phyloP scores from a whole-genome alignment of 2,329 filamentous ascomycete species.

The Talaromyces sp. region DNA sequence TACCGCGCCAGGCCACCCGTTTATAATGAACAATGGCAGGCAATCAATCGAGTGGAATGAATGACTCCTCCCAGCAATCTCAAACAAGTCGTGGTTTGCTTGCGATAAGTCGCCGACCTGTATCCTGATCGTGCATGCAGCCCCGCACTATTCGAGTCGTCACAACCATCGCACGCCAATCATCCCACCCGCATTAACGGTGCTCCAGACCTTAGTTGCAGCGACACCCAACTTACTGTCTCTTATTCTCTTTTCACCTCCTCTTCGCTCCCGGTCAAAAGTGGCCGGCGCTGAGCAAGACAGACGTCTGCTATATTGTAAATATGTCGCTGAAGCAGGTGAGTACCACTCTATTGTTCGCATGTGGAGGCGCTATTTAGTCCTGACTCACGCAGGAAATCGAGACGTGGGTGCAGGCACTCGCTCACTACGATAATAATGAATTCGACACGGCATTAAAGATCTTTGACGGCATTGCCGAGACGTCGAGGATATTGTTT shows the following conservation, averaged over 20 bases:
- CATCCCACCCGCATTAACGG: not conserved
- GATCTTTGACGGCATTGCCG: constrained; percentile 79
- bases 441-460: constrained; percentile 86
- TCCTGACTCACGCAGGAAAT: constrained; percentile 66
- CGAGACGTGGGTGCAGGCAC: constrained; percentile 92
- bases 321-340: constrained; percentile 59
- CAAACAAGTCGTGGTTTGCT: not conserved
- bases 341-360: constrained; percentile 16
- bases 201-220: not conserved
- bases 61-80: not conserved
- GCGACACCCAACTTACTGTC: not conserved
- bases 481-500: constrained; percentile 97
- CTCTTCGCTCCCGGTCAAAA: not conserved
- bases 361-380: not conserved
- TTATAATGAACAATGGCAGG: not conserved
- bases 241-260: not conserved
- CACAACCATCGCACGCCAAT: constrained; percentile 3
- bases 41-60: not conserved
- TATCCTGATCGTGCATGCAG: constrained; percentile 3
- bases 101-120: not conserved
- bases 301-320: not conserved
- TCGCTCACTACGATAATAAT: constrained; percentile 91
- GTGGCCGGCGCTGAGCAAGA: not conserved
- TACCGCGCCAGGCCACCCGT: not conserved
- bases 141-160: constrained; percentile 6